Base-by-base conservation (phyloP, 345 rosid species). In the Eucalyptus erythrocorys region DNA sequence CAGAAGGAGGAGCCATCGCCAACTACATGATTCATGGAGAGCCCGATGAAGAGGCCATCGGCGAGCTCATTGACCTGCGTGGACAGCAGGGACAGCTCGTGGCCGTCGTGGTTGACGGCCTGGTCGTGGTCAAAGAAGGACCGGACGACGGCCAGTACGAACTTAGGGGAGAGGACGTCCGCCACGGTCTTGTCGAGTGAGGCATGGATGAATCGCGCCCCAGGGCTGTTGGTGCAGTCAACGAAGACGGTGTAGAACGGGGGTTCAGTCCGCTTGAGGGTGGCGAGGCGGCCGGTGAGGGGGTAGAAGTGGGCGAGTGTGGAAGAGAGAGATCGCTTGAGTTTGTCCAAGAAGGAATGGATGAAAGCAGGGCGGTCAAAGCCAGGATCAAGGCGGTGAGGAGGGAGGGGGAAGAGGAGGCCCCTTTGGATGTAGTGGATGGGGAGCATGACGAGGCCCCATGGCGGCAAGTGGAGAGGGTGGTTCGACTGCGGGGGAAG, bases 281-380 rank as follows among this genome's bases (percentile, higher is more conserved):
- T 90, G n/a, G 88, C 90, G 2, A 96, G 92, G 26, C 98, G 95
- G 87, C 99, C 97, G 6, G 96, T 92, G 2, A 96, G 95, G 3
- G 99, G 98, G 90, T 94, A 93, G 93, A 94, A 95, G 90, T 97
- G 95, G 59, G 93, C 90, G 1, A 96, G 99, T n/a, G 97, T 89
- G 34, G 88, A 90, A 15, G 97, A 91, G 1, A 94, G 95, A 61
- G 98, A 97, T 13, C 87, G 89, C 88, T 89, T 92, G 15, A 96
- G 94, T 87, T 89, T 91, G 12, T 91, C 90, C 88, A 94, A 85
- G 79, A 93, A 48, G 89, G 91, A 68, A 2, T 50, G 76, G 87
- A 93, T 92, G 93, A 91, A 94, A 87, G 59, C 43, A 2, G 80
- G 7, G 26, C 26, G 43, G 80, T 68, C 80, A 13, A 68, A 81